These are phyloP conservation scores for Bipolaris oryzae DNA, from an alignment of 2,329 filamentous ascomycete species.

Conservation along the genomic window DNA sequence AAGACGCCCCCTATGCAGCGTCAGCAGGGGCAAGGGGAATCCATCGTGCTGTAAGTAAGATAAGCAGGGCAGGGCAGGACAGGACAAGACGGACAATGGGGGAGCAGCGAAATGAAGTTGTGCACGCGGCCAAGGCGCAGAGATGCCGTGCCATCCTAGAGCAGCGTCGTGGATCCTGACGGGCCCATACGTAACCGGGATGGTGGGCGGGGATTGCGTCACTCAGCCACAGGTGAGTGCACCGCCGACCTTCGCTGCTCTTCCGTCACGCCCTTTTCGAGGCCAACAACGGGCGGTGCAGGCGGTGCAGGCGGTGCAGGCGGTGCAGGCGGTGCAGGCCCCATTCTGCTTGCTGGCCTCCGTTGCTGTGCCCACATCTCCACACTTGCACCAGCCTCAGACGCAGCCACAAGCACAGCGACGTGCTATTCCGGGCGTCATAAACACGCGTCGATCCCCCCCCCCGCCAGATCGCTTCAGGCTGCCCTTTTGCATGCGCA, in stretches of 20 bases:
- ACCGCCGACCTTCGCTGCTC: constrained; percentile 21
- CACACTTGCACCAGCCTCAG: constrained; percentile 30
- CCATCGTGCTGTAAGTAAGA: no score
- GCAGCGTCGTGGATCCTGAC: constrained; percentile 3
- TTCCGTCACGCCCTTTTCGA: constrained; percentile 22
- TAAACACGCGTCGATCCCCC: constrained; percentile 36
- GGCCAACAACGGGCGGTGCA: constrained; percentile 19
- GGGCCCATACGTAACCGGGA: constrained; percentile 4
- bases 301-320: constrained; percentile 1
- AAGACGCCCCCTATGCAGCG: not conserved
- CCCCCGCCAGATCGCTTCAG: constrained; percentile 5
- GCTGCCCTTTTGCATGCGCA: constrained; percentile 3
- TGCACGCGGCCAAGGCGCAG: constrained; percentile 16
- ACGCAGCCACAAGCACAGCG: constrained; percentile 31
- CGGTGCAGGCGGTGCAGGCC: constrained; percentile 2
- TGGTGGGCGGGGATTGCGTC: constrained; percentile 26
- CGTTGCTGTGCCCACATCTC: constrained; percentile 15
- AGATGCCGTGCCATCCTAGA: constrained; percentile 23
- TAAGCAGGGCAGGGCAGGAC: no score
- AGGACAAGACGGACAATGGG: not conserved
- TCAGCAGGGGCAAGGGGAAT: no score
- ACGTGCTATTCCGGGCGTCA: constrained; percentile 30
- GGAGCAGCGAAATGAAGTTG: not conserved
- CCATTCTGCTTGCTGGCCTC: constrained; percentile 15
- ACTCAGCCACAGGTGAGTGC: constrained; percentile 30